Conservation (phyloP, 805 yeast genomes). For the Metschnikowia gelsemii region DNA sequence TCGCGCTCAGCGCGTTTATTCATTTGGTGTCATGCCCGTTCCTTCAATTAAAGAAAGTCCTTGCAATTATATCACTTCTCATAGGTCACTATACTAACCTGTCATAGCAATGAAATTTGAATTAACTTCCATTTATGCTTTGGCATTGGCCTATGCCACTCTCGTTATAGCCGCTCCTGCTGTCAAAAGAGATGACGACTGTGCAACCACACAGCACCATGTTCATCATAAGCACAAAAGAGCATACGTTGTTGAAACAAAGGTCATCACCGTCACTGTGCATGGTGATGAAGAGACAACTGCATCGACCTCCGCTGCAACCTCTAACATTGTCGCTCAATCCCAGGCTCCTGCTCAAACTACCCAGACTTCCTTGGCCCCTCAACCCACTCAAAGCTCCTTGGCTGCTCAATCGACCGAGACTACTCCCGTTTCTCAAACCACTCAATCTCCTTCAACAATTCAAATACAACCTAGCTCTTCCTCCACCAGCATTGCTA, state of each 20-base stretch:
- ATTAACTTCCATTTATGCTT: slow-evolving; percentile 13
- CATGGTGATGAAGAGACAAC: slow-evolving; percentile 47
- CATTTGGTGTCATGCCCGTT: neutral
- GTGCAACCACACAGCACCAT: slow-evolving; percentile 34
- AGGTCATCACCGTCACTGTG: slow-evolving; percentile 37
- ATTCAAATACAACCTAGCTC: slow-evolving; percentile 8
- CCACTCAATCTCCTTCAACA: slow-evolving; percentile 4
- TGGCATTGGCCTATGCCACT: slow-evolving; percentile 15
- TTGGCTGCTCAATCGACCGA: slow-evolving; percentile 1
- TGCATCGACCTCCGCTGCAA: slow-evolving; percentile 13
- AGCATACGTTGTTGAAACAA: slow-evolving; percentile 54
- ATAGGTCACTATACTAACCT: slow-evolving; percentile 14
- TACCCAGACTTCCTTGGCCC: slow-evolving; percentile 12
- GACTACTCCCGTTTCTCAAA: slow-evolving; percentile 4
- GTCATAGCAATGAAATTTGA: slow-evolving; percentile 15
- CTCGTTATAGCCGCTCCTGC: slow-evolving; percentile 20
- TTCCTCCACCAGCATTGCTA: slow-evolving; percentile 25
- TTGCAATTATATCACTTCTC: neutral
- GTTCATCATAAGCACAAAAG: slow-evolving; percentile 62
- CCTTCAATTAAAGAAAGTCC: too few species aligned
- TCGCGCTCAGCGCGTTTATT: slow-evolving; percentile 7
- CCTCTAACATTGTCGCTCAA: slow-evolving; percentile 1
- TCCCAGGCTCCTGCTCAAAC: neutral
- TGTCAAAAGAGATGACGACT: slow-evolving; percentile 15
- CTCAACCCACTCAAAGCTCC: slow-evolving; percentile 6